Percentiles rank a stretch among this genome's conserved stretches.
Evolutionary conservation across 495 filamentous ascomycete species (phyloP).

Genomic region (Saxophila tyrrhenica): DNA sequence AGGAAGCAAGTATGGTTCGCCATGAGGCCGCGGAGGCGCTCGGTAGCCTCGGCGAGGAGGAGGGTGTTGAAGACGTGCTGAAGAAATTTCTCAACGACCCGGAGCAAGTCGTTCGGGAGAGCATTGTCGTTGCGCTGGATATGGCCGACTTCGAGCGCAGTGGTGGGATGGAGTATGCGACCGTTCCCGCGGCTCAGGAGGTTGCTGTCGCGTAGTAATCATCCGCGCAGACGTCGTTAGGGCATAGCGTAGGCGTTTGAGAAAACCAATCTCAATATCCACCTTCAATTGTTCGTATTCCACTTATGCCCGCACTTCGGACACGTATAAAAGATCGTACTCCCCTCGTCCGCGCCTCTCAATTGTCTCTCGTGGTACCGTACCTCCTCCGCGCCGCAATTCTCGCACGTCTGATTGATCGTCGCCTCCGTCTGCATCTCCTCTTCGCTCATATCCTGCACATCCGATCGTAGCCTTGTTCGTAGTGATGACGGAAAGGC

Average conservation of each 20-base stretch:
- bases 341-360: constrained; percentile 88
- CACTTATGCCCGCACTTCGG: constrained; percentile 65
- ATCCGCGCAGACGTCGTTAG: too few species aligned
- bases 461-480: constrained; percentile 62
- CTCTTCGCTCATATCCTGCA: constrained; percentile 69
- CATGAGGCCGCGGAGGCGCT: constrained; percentile 97
- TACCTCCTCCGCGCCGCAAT: constrained; percentile 74
- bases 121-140: constrained; percentile 86
- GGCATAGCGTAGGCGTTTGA: neutral
- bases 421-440: constrained; percentile 68
- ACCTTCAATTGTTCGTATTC: constrained; percentile 47
- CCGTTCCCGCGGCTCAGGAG: constrained; percentile 46
- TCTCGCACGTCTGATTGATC: constrained; percentile 58
- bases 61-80: constrained; percentile 79
- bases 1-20: constrained; percentile 89
- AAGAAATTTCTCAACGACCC: constrained; percentile 77
- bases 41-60: constrained; percentile 87
- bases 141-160: constrained; percentile 97
- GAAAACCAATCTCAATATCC: neutral
- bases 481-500: constrained; percentile 82
- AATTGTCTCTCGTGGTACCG: constrained; percentile 77
- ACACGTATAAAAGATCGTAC: constrained; percentile 79
- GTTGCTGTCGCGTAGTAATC: too few species aligned
- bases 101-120: constrained; percentile 88
- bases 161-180: constrained; percentile 78